Base-by-base conservation (phyloP, 352 stramenopile species). In the Lagenidium giganteum region DNA sequence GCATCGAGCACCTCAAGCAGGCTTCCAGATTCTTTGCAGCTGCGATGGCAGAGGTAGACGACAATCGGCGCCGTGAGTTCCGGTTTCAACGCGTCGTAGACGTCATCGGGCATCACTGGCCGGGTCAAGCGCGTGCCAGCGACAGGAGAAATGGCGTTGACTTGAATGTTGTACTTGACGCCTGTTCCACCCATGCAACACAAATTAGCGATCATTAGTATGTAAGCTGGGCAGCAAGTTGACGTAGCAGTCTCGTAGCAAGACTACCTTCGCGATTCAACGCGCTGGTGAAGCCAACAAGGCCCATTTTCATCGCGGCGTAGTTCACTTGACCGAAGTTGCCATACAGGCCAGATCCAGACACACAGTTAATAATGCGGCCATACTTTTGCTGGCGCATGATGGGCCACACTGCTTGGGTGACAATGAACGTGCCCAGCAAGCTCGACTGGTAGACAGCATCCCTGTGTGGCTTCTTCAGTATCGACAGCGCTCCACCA, bases 261-360 rank as follows among this genome's bases (percentile, higher is more conserved):
- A 35, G 17, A 26, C 23, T 30, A 76, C 71, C 76, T 77, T 90
- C 77, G 27, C 70, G 69, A 43, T 80, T 79, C 21, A 90, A 57
- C 23, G 77, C 70, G 27, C 74, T 64, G 0, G 71, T 86, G 38
- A 90, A 83, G 32, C 77, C 77, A 20, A 75, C 70, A 22, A 90
- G 54, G 2, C 67, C 77, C 66, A 83, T 83, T 42, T 90, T 90
- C 59, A 80, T 75, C n/a, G 77, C 62, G 6, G 71, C 72, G 48
- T 90, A 90, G 58, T 89, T 87, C 30, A 70, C 72, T 32, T 89
- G 77, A 3, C 77, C 77, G 47, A 89, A 89, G 52, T 89, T 85
- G 13, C 77, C 77, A 33, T 89, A 89, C 20, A 90, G 51, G 2
- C 77, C 77, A 3, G 72, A 56, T 13, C 65, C 70, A 12, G 72